Evolutionary conservation across 345 rosid genomes (phyloP).

Genomic region (Barbarea vulgaris): DNA sequence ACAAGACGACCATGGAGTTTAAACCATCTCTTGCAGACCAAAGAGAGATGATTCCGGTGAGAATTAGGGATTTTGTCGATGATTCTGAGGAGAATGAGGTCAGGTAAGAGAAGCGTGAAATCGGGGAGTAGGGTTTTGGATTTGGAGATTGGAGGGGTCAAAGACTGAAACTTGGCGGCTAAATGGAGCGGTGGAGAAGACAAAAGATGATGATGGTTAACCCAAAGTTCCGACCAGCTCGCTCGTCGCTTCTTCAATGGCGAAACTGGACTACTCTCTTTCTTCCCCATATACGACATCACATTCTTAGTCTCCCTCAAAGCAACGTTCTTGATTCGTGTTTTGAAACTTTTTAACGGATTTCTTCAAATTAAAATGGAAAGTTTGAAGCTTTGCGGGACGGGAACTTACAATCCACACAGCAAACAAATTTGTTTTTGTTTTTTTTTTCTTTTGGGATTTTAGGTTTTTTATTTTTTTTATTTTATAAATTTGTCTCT

Average conservation of each 20-base stretch:
- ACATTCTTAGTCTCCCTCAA: conserved; percentile 2
- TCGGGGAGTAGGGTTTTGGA: conserved; percentile 54
- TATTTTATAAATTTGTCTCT: background rate
- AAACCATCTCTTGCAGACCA: conserved; percentile 92
- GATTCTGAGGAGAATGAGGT: conserved; percentile 70
- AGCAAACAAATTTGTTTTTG: background rate
- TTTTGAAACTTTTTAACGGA: conserved; percentile 19
- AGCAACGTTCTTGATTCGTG: conserved; percentile 1
- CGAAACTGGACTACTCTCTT: conserved; percentile 46
- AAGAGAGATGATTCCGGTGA: conserved; percentile 55
- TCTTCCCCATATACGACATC: conserved; percentile 57
- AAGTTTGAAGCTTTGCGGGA: conserved; percentile 34
- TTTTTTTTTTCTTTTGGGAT: conserved; percentile 15
- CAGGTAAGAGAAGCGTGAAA: conserved; percentile 68
- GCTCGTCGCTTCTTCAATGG: conserved; percentile 54
- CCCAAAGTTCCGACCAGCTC: conserved; percentile 68
- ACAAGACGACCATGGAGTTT: conserved; percentile 79
- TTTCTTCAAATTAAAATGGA: conserved; percentile 25
- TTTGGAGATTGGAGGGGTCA: conserved; percentile 43
- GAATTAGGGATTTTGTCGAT: conserved; percentile 59
- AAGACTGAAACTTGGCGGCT: conserved; percentile 60
- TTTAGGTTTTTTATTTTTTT: background rate
- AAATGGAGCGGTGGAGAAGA: conserved; percentile 51
- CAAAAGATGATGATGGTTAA: conserved; percentile 41
- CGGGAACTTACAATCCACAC: conserved; percentile 28